These are phyloP conservation scores for Rhizopogon salebrosus DNA, from an alignment of 768 basidiomycete genomes.

Conservation along the genomic window DNA sequence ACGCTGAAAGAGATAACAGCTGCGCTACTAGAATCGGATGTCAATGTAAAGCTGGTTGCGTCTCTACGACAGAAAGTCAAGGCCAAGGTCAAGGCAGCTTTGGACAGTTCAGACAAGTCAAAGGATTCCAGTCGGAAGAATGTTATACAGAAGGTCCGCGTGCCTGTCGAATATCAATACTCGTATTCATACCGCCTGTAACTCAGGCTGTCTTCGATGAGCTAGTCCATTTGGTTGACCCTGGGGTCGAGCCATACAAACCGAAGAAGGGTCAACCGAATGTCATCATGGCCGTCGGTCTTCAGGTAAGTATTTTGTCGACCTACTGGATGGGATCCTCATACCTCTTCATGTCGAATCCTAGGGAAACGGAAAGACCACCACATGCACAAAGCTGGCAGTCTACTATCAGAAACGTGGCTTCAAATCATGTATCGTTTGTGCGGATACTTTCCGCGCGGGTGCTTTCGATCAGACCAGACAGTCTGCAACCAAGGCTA, in stretches of 20 bases:
- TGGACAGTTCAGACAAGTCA: constrained; percentile 69
- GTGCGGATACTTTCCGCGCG: constrained; percentile 98
- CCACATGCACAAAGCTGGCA: constrained; percentile 97
- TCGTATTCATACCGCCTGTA: constrained; percentile 9
- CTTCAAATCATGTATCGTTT: constrained; percentile 95
- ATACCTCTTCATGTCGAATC: constrained; percentile 3
- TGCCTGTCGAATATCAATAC: background rate
- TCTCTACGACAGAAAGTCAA: constrained; percentile 86
- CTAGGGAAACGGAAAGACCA: constrained; percentile 97
- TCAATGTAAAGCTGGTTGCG: constrained; percentile 95
- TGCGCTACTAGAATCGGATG: constrained; percentile 92
- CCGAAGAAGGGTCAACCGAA: constrained; percentile 93
- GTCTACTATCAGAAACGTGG: constrained; percentile 97
- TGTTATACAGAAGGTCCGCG: constrained; percentile 81
- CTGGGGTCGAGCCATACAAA: constrained; percentile 92
- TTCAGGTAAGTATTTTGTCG: constrained; percentile 57
- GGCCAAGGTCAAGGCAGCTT: constrained; percentile 75
- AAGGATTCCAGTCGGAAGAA: constrained; percentile 82
- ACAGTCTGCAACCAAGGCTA: constrained; percentile 97
- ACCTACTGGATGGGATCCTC: background rate
- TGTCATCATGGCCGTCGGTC: constrained; percentile 96
- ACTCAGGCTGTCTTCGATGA: constrained; percentile 92
- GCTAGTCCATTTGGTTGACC: constrained; percentile 91
- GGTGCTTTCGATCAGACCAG: constrained; percentile 99
- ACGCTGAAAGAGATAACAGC: constrained; percentile 93